Evolutionary conservation across 2,329 filamentous ascomycete genomes (phyloP), one percentile per base, ranked within the genome.

Genomic region (Knufia petricola): DNA sequence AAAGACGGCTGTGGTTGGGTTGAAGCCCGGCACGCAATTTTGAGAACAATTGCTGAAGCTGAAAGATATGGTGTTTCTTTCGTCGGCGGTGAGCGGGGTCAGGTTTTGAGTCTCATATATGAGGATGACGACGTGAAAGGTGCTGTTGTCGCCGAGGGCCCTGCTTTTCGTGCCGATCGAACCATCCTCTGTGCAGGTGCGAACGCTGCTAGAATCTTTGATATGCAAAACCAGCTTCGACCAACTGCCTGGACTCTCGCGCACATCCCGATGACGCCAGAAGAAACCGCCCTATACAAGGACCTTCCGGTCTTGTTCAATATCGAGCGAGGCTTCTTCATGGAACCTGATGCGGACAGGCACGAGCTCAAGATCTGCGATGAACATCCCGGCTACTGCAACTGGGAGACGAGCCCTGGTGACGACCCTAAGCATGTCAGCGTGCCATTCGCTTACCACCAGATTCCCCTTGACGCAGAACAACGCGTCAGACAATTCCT

Each of bases 381-480:
- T 52, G 74, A 78, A 54, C 75, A 78, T 50, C 75, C 75, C 0
- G 75, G 75, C 2, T 79, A 78, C 52, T 72, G 69, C 48, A 76
- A 77, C 50, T 71, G 68, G 37, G 53, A 69, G 8, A 48, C 51
- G 0, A 57, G 63, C 23, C 50, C 58, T 0, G 31, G 47, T 0
- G 31, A 46, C 13, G 50, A 57, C 26, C 64, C 61, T 6, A 58
- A 64, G 20, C 54, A 58, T 26, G 56, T 58, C 17, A 70, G 66
- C 4, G 51, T 67, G 0, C 69, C 70, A 0, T 69, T 74, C 42
- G 64, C 67, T 1, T 68, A 64, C 43, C 64, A 72, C 26, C 63
- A 64, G 49, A 63, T 64, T 46, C 75, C 74, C 0, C 56, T 67
- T 0, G 69, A 71, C 38, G 68, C 72, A 0, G 74, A 74, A 52